These are phyloP conservation scores for Cornus suecica DNA, from an alignment of 148 eudicot species.

Conservation along the genomic window DNA sequence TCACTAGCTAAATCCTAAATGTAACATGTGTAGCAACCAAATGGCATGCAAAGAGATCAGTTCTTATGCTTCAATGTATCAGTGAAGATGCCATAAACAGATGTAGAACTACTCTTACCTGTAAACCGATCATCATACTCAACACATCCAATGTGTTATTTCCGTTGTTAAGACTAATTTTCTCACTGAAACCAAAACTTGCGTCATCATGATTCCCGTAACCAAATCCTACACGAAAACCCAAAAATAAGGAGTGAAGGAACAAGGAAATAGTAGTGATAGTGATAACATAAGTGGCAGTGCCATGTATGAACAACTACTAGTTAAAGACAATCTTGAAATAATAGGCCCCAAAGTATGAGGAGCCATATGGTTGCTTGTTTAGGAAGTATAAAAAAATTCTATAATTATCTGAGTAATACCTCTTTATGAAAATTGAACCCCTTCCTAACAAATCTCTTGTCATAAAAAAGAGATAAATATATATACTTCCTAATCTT, in stretches of 20 bases:
- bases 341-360: not conserved
- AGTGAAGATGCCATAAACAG: not conserved
- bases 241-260: constrained; percentile 10
- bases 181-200: constrained; percentile 30
- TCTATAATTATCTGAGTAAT: not conserved
- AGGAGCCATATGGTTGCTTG: not conserved
- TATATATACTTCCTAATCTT: no score
- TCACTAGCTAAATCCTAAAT: not conserved
- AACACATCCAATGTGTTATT: constrained; percentile 38
- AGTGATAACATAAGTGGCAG: not conserved
- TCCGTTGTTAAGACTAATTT: constrained; percentile 36
- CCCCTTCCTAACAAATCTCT: not conserved
- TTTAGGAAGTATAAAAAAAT: no score
- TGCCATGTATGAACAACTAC: no score
- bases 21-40: not conserved
- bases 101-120: constrained; percentile 21
- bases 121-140: constrained; percentile 54
- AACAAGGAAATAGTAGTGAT: not conserved
- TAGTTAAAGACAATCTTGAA: not conserved
- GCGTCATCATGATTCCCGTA: constrained; percentile 51
- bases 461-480: not conserved
- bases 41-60: not conserved
- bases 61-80: not conserved
- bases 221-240: constrained; percentile 33
- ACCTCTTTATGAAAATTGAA: not conserved